Evolutionary conservation across 805 yeast genomes (phyloP).

Genomic region (Lachancea waltii): DNA sequence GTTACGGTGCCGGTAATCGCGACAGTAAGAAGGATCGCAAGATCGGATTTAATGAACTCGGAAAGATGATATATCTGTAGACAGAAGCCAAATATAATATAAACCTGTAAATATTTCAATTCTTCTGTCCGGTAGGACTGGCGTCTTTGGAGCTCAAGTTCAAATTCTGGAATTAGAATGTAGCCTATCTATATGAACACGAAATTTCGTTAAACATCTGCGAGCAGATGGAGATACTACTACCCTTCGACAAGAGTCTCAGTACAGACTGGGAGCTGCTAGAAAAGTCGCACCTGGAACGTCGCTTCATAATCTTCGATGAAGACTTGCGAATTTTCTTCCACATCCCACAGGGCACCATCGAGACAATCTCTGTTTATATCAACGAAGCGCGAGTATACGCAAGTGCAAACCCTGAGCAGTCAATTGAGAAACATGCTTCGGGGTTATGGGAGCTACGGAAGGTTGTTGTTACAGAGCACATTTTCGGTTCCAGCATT

Average conservation of each 20-base stretch:
- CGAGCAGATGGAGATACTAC: conserved; percentile 2
- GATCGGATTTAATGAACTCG: conserved; percentile 61
- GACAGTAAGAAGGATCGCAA: conserved; percentile 82
- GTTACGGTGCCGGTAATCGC: conserved; percentile 87
- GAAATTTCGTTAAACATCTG: background rate
- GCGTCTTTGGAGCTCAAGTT: too few relatives aligned
- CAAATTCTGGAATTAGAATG: background rate
- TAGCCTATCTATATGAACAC: too few relatives aligned
- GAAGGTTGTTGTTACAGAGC: conserved; percentile 14
- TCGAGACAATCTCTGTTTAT: conserved; percentile 17
- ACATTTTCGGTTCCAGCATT: conserved; percentile 25
- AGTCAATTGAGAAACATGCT: conserved; percentile 2
- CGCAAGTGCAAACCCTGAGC: conserved; percentile 9
- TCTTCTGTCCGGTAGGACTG: background rate
- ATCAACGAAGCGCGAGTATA: conserved; percentile 28
- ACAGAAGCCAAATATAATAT: background rate
- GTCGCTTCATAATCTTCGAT: conserved; percentile 28
- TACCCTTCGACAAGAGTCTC: conserved; percentile 4
- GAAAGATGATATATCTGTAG: conserved; percentile 41
- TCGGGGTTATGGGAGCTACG: conserved; percentile 15
- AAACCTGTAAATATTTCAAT: conserved; percentile 3
- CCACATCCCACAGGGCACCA: conserved; percentile 5
- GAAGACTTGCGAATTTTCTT: conserved; percentile 21
- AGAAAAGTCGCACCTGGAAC: conserved; percentile 13
- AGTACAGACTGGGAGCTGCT: conserved; percentile 8